These are phyloP conservation scores for Inga leiocalycina DNA, from an alignment of 306 rosid species.

Conservation along the genomic window DNA sequence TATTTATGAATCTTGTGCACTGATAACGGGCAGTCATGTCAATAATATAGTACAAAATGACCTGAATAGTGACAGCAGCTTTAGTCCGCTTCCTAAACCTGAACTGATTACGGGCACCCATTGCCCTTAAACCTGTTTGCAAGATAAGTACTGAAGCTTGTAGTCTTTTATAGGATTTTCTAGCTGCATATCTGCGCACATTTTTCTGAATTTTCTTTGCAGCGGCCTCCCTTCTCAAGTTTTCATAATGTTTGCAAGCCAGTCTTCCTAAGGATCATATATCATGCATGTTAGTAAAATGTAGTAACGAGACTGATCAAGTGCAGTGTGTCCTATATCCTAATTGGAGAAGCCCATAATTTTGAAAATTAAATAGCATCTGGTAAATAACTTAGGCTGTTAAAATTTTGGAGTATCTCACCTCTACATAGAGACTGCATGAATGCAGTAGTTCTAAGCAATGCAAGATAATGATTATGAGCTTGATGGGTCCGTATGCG, in stretches of 20 bases:
- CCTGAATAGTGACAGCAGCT: constrained; percentile 83
- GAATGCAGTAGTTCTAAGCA: constrained; percentile 65
- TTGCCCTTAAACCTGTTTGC: constrained; percentile 89
- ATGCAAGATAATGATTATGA: constrained; percentile 74
- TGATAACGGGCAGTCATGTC: constrained; percentile 12
- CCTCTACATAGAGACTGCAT: constrained; percentile 93
- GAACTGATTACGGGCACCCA: constrained; percentile 75
- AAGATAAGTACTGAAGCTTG: constrained; percentile 60
- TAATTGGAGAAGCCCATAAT: constrained; percentile 21
- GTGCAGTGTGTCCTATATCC: constrained; percentile 24
- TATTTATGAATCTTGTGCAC: constrained; percentile 27
- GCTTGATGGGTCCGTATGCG: constrained; percentile 84
- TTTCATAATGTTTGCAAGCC: constrained; percentile 66
- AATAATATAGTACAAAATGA: constrained; percentile 36
- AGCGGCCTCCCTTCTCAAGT: constrained; percentile 79
- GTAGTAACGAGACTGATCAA: constrained; percentile 25
- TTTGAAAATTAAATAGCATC: constrained; percentile 25
- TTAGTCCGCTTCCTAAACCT: constrained; percentile 75
- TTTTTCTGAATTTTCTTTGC: constrained; percentile 84
- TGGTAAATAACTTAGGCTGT: constrained; percentile 24
- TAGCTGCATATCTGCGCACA: constrained; percentile 62
- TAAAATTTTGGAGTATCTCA: constrained; percentile 42
- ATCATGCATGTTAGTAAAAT: constrained; percentile 31
- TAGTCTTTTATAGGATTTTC: constrained; percentile 63
- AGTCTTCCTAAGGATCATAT: constrained; percentile 69